A percentile compares a stretch with the other conserved stretches of the same genome.
Evolutionary conservation across 257 asterid genomes (phyloP).

Genomic region (Solanum appendiculatum): DNA sequence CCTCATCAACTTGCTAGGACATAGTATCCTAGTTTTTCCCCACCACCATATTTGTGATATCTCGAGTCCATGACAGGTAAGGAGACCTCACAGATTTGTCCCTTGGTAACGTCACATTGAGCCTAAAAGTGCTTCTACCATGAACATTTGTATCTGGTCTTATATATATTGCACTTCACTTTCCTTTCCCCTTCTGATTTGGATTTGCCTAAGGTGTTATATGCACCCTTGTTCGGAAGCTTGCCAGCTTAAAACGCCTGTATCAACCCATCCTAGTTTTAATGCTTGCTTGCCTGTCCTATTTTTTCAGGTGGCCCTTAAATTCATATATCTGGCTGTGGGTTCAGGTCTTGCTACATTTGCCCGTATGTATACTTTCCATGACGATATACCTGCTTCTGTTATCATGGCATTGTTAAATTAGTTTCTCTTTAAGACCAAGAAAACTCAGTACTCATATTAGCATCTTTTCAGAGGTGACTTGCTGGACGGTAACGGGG

Average conservation of each 20-base stretch:
- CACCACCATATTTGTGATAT: background rate
- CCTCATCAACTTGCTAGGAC: background rate
- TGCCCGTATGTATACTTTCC: slow-evolving; percentile 31
- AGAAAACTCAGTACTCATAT: background rate
- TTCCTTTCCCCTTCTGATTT: background rate
- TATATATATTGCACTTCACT: background rate
- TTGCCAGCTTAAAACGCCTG: background rate
- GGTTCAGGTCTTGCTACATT: slow-evolving; percentile 65
- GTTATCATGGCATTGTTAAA: background rate
- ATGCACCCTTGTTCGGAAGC: background rate
- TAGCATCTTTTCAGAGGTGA: slow-evolving; percentile 42
- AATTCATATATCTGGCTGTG: slow-evolving; percentile 55
- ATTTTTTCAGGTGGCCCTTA: slow-evolving; percentile 39
- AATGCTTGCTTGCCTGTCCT: background rate
- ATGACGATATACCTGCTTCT: background rate
- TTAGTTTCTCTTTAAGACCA: background rate
- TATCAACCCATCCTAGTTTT: background rate
- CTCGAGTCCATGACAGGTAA: background rate
- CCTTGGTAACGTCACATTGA: background rate
- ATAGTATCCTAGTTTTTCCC: background rate
- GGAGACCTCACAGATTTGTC: background rate
- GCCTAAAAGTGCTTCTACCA: background rate
- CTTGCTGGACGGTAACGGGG: slow-evolving; percentile 87
- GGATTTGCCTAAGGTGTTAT: background rate
- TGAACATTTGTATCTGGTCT: background rate